Evolutionary conservation across 2,329 filamentous ascomycete genomes (phyloP), one percentile per base, ranked within the genome.

Genomic region (Ceratocystis harringtonii): DNA sequence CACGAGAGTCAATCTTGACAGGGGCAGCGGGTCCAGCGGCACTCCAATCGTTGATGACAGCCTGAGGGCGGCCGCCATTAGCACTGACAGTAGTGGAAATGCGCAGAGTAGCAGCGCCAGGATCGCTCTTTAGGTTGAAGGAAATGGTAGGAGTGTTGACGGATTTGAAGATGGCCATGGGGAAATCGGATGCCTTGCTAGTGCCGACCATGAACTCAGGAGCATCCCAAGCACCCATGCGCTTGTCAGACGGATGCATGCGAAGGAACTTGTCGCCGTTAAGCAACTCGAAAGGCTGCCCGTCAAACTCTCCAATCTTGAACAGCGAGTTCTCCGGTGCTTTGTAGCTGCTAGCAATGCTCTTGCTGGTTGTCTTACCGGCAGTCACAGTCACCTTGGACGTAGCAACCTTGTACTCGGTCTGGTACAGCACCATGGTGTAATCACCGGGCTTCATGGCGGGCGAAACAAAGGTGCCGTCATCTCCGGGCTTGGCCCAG

Each of bases 371-470:
- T 0, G 77, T 76, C 41, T 73, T 72, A 3, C 81, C 81, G 0
- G 80, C 79, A 1, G 74, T 75, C 50, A 85, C 81, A 0, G 73
- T 75, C 17, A 82, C 79, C 5, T 74, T 76, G 28, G 75, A 73
- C 1, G 77, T 76, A 3, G 79, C 81, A 7, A 84, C 80, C 68
- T 78, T 76, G 70, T 80, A 80, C 71, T 85, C 83, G 19, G 76
- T 79, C 69, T 83, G 81, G 73, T 85, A 85, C 45, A 87, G 78
- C 3, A 84, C 80, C 78, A 86, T 85, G n/a, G 82, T 86, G 74
- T 87, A 87, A 0, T 81, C 85, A 36, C 85, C 84, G 0, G 84
- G 81, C 70, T 84, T 85, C 84, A 88, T 87, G 65, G 79, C 75
- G 0, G 84, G 85, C 0, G 84, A 86, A 2, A 79, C 85, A 73